Percentiles rank a stretch among this genome's conserved stretches.
phyloP scores from a whole-genome alignment of 768 basidiomycete species.

The Butyriboletus loyo region DNA sequence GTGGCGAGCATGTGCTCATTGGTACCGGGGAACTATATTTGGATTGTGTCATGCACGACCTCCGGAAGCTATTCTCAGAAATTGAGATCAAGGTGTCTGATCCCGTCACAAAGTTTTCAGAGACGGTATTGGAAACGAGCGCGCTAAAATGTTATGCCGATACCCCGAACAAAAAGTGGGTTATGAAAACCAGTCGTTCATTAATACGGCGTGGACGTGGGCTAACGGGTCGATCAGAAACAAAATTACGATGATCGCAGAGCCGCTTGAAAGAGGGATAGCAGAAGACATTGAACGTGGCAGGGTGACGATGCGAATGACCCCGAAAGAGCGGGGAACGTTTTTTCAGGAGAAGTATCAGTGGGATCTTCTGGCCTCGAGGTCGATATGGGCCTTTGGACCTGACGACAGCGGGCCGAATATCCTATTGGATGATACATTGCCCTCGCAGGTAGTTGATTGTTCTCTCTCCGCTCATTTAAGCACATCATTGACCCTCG shows the following conservation, averaged over 20 bases:
- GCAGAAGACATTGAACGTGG: conserved; percentile 96
- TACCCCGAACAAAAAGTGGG: conserved; percentile 97
- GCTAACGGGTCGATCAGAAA: conserved; percentile 56
- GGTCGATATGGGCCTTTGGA: conserved; percentile 99
- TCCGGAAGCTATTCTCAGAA: conserved; percentile 89
- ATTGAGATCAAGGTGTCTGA: conserved; percentile 99
- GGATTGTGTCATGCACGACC: conserved; percentile 95
- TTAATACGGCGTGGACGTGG: conserved; percentile 4
- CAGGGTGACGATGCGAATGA: conserved; percentile 91
- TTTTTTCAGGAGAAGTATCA: conserved; percentile 98
- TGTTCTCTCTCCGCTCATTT: not conserved
- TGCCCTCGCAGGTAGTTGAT: conserved; percentile 78
- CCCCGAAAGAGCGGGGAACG: conserved; percentile 89
- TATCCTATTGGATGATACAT: conserved; percentile 89
- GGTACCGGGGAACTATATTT: conserved; percentile 97
- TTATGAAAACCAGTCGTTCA: conserved; percentile 5
- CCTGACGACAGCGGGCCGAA: conserved; percentile 96
- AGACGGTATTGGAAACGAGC: conserved; percentile 96
- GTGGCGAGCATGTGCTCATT: conserved; percentile 94
- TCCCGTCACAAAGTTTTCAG: conserved; percentile 96
- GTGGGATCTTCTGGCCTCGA: conserved; percentile 95
- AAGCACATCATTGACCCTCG: not conserved
- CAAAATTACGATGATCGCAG: conserved; percentile 98
- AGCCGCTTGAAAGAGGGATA: conserved; percentile 92
- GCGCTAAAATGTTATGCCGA: conserved; percentile 99